phyloP scores from a whole-genome alignment of 106 monocot species.

The Acorus gramineus region DNA sequence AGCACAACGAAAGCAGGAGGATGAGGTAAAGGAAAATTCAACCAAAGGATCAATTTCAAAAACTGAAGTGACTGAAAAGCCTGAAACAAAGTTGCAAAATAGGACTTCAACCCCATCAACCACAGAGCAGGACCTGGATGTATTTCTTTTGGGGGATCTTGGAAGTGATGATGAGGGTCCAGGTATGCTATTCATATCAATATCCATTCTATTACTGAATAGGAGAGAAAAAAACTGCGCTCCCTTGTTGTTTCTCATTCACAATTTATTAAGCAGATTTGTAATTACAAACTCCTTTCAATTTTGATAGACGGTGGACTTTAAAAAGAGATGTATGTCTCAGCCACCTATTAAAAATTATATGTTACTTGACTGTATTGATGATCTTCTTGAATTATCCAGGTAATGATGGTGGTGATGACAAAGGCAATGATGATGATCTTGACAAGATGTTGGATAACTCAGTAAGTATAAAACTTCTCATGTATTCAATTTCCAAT shows the following conservation, averaged over 20 bases:
- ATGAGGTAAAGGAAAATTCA: conserved; percentile 25
- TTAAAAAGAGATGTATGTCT: too few species aligned
- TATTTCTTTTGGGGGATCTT: conserved; percentile 89
- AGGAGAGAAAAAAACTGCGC: too few species aligned
- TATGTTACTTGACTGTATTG: too few species aligned
- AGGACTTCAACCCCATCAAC: conserved; percentile 51
- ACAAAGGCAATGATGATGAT: conserved; percentile 65
- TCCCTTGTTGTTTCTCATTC: too few species aligned
- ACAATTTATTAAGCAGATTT: too few species aligned
- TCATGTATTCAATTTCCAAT: neutral
- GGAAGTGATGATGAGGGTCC: conserved; percentile 76
- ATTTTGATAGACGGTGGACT: too few species aligned
- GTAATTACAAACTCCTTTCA: too few species aligned
- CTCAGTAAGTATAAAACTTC: conserved; percentile 30
- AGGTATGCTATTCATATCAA: conserved; percentile 29
- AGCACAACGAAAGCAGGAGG: conserved; percentile 18
- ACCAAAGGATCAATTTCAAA: conserved; percentile 9
- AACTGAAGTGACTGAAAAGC: conserved; percentile 16
- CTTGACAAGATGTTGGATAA: conserved; percentile 65
- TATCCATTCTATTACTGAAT: neutral
- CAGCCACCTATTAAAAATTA: too few species aligned
- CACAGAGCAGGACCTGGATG: conserved; percentile 78
- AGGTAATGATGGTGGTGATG: conserved; percentile 27
- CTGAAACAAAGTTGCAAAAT: conserved; percentile 28
- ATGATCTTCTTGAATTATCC: too few species aligned